Evolutionary conservation across 164 flowering plant genomes (phyloP).

Genomic region (Umbellularia californica): DNA sequence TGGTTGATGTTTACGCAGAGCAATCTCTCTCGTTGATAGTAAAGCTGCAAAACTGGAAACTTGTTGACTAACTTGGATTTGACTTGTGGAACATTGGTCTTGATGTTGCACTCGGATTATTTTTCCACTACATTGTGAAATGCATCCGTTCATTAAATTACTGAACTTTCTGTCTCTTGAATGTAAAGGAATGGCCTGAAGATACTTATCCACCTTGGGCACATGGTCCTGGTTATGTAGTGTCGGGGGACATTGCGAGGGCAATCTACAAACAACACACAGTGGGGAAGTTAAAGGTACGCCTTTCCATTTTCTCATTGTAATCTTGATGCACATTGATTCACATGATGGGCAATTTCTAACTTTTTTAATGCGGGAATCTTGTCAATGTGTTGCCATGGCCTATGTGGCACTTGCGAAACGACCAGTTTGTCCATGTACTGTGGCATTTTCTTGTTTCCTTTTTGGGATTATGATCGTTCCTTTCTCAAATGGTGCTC

Average conservation of each 20-base stretch:
- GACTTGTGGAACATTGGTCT: background rate
- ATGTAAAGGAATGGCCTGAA: constrained; percentile 80
- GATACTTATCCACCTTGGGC: constrained; percentile 95
- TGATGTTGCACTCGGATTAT: no score
- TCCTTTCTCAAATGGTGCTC: no score
- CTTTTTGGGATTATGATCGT: background rate
- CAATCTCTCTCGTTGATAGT: background rate
- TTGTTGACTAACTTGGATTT: background rate
- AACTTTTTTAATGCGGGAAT: background rate
- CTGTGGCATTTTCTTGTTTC: background rate
- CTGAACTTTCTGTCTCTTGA: background rate
- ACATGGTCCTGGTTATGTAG: constrained; percentile 97
- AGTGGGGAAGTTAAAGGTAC: constrained; percentile 70
- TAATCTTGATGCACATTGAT: background rate
- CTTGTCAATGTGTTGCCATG: background rate
- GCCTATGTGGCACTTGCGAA: background rate
- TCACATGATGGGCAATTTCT: background rate
- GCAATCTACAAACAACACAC: constrained; percentile 47
- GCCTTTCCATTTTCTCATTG: background rate
- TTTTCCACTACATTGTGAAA: background rate
- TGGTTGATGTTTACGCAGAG: no score
- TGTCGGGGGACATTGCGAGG: constrained; percentile 77
- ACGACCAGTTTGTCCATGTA: no score
- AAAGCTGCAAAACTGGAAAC: no score
- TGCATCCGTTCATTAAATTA: background rate